phyloP scores from a whole-genome alignment of 805 yeast species.

The Kodamaea sagamina region DNA sequence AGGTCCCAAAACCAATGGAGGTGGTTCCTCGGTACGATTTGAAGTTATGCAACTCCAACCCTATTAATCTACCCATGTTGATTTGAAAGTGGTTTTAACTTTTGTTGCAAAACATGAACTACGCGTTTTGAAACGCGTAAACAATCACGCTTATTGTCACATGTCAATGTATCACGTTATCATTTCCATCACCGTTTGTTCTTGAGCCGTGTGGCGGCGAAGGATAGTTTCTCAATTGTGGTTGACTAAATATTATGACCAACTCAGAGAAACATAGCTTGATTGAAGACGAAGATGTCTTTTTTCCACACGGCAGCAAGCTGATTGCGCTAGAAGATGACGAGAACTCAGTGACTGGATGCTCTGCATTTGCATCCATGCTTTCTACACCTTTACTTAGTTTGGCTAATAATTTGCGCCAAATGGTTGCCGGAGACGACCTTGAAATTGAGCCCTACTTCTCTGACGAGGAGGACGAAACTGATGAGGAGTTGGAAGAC shows the following conservation, averaged over 20 bases:
- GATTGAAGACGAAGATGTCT: conserved; percentile 4
- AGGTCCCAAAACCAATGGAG: conserved; percentile 77
- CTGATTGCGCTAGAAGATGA: conserved; percentile 10
- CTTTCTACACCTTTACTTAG: conserved; percentile 1
- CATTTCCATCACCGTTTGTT: no score
- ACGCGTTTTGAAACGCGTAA: conserved; percentile 7
- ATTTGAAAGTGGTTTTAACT: not conserved
- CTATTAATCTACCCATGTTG: conserved; percentile 78
- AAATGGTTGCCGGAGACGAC: not conserved
- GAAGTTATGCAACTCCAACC: conserved; percentile 81
- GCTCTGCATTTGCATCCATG: conserved; percentile 4
- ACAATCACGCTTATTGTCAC: not conserved
- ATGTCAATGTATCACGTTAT: no score
- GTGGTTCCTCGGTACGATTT: conserved; percentile 85
- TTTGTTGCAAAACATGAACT: conserved; percentile 1
- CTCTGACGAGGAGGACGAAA: conserved; percentile 18
- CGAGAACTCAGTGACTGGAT: not conserved
- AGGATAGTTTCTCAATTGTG: no score
- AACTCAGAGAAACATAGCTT: conserved; percentile 3
- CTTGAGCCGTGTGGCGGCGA: not conserved
- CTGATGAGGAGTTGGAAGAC: conserved; percentile 26
- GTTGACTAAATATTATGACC: not conserved
- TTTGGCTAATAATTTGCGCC: conserved; percentile 1
- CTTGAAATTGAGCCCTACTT: conserved; percentile 3
- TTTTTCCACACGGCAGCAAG: not conserved